Evolutionary conservation across 169 alveolate species (phyloP), one percentile per base, ranked within the genome.

Genomic region (Theileria parva): DNA sequence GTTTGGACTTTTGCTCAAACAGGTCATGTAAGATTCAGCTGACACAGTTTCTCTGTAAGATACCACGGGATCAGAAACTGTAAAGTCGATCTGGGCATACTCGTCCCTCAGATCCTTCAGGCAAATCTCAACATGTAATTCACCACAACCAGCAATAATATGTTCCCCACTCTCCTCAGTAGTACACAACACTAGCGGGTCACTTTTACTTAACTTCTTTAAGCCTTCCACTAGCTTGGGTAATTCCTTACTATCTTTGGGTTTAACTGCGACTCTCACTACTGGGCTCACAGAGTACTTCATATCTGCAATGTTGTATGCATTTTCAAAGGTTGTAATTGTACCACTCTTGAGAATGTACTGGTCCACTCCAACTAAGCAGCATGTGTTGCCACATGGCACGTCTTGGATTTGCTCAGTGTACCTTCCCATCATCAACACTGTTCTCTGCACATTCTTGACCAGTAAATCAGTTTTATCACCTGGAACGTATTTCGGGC

Each of bases 281-380:
- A 98, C 99, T 32, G 99, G 99, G 0, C 99, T 96, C 74, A 98
- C 99, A 64, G 99, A 96, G 96, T 97, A 98, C 89, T 97, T 97
- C 99, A 98, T 97, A 90, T 96, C 98, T 70, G 99, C 98, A 80
- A 98, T 96, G 94, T 93, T 96, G 95, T 96, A 98, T 32, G 99
- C 99, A 72, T 93, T 94, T 67, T 97, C 98, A 86, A 92, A 94
- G 27, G 98, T 95, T 53, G 99, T 95, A 84, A 98, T 96, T 80
- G 99, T 98, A 57, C 99, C 99, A 50, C 98, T 95, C 94, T 98
- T 98, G 77, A 96, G 91, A 75, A 98, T 86, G 95, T 88, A 97
- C 95, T 98, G 98, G 92, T 98, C 99, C 39, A 97, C 98, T 66
- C 99, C 99, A 39, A 96, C 99, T 78, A 98, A 91, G 80, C 99